phyloP scores from a whole-genome alignment of 2,329 filamentous ascomycete genomes.

The Aspergillus clavatus region DNA sequence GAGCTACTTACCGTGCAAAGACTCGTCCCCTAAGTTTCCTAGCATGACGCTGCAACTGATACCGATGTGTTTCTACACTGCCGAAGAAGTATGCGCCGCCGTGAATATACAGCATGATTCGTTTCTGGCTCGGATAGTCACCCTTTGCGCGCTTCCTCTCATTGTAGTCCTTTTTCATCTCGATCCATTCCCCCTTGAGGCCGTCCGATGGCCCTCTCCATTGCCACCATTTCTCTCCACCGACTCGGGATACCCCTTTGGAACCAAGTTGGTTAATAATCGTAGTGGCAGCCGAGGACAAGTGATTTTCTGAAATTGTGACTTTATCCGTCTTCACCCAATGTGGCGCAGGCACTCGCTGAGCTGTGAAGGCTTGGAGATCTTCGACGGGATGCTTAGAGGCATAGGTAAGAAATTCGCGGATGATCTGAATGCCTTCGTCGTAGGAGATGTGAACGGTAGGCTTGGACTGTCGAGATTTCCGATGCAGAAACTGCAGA shows the following conservation, averaged over 20 bases:
- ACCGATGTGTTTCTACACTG: slow-evolving; percentile 93
- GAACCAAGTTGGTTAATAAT: slow-evolving; percentile 71
- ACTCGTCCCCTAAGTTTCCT: slow-evolving; percentile 87
- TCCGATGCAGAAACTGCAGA: slow-evolving; percentile 82
- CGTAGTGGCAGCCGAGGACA: slow-evolving; percentile 61
- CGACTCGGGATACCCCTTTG: slow-evolving; percentile 68
- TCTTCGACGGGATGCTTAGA: slow-evolving; percentile 91
- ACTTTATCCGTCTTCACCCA: slow-evolving; percentile 79
- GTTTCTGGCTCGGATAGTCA: slow-evolving; percentile 52
- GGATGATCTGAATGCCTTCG: slow-evolving; percentile 81
- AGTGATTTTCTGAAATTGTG: slow-evolving; percentile 58
- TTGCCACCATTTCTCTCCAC: slow-evolving; percentile 83
- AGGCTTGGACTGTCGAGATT: slow-evolving; percentile 69
- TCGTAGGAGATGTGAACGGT: slow-evolving; percentile 92
- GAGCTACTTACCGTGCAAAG: slow-evolving; percentile 57
- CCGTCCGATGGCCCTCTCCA: slow-evolving; percentile 66
- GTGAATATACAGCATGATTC: slow-evolving; percentile 90
- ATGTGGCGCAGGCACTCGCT: slow-evolving; percentile 83
- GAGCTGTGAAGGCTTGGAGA: slow-evolving; percentile 81
- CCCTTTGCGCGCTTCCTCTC: slow-evolving; percentile 57
- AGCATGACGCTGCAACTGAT: slow-evolving; percentile 94
- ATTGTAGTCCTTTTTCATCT: slow-evolving; percentile 80
- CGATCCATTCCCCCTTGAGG: slow-evolving; percentile 87
- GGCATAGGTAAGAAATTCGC: slow-evolving; percentile 77
- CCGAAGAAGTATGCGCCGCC: slow-evolving; percentile 95